Evolutionary conservation across 768 basidiomycete genomes (phyloP).

Genomic region (Tricholoma saponaceum): DNA sequence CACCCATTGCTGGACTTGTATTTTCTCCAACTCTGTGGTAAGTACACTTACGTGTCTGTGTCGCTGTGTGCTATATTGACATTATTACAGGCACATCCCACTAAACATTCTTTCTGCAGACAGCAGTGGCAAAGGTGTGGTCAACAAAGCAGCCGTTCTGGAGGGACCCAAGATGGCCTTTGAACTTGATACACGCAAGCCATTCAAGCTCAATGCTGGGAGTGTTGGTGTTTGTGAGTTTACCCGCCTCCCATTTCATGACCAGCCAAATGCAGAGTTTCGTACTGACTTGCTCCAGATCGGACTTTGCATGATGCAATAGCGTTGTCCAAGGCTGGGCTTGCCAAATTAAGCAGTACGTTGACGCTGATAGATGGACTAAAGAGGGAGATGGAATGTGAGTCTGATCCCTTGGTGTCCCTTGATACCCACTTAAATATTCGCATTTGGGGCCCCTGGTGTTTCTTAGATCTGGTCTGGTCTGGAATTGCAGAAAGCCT

Average conservation of each 20-base stretch:
- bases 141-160: conserved; percentile 66
- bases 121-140: conserved; percentile 46
- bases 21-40: conserved; percentile 53
- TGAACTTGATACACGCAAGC: conserved; percentile 65
- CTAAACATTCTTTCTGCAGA: conserved; percentile 67
- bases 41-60: background rate
- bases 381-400: conserved; percentile 74
- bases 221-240: conserved; percentile 85
- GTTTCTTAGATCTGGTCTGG: conserved; percentile 75
- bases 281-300: conserved; percentile 37
- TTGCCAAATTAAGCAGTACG: conserved; percentile 70
- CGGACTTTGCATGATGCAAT: conserved; percentile 81
- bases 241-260: background rate
- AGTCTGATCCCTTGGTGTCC: conserved; percentile 21
- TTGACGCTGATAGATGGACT: conserved; percentile 70
- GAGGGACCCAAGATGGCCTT: conserved; percentile 64
- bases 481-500: conserved; percentile 60
- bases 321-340: conserved; percentile 78
- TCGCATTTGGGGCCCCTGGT: background rate
- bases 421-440: background rate
- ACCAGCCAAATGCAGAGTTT: background rate
- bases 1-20: too few species aligned
- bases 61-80: background rate
- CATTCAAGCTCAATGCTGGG: conserved; percentile 89
- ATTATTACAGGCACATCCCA: conserved; percentile 66